phyloP scores from a whole-genome alignment of 208 protist genomes.

The Trypanosoma melophagium region DNA sequence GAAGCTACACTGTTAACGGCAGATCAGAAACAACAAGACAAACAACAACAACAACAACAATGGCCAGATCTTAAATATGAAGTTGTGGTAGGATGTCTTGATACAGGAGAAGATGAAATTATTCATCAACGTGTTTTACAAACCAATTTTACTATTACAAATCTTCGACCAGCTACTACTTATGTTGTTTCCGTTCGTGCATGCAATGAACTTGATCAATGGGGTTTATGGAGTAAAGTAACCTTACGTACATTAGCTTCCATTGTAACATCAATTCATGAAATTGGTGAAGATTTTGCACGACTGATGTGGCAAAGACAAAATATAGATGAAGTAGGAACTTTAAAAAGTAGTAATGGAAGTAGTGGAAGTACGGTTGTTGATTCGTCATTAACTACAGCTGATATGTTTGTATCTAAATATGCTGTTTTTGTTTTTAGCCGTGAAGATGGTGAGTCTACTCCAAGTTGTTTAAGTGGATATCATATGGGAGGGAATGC shows the following conservation, averaged over 20 bases:
- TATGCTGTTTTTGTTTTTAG: constrained; percentile 85
- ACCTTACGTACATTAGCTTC: constrained; percentile 81
- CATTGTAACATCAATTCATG: constrained; percentile 76
- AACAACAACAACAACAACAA: neutral
- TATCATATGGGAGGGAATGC: constrained; percentile 76
- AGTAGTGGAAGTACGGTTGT: neutral
- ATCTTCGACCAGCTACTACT: constrained; percentile 74
- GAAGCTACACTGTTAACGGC: constrained; percentile 11
- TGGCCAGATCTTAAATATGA: constrained; percentile 89
- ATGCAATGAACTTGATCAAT: constrained; percentile 81
- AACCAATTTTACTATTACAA: constrained; percentile 84
- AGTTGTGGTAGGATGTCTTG: constrained; percentile 77
- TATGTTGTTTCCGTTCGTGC: constrained; percentile 88
- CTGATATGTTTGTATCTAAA: constrained; percentile 73
- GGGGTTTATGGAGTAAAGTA: constrained; percentile 82
- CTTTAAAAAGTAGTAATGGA: neutral
- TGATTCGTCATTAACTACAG: constrained; percentile 31
- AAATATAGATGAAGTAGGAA: constrained; percentile 26
- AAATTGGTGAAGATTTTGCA: constrained; percentile 92
- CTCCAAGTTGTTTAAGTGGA: constrained; percentile 56
- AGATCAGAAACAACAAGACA: neutral
- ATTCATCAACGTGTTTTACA: constrained; percentile 80
- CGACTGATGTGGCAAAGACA: constrained; percentile 87
- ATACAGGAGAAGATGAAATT: constrained; percentile 77
- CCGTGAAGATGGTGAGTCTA: constrained; percentile 31